These are phyloP conservation scores for Hemerocallis citrina DNA, from an alignment of 106 monocot genomes.

Conservation along the genomic window DNA sequence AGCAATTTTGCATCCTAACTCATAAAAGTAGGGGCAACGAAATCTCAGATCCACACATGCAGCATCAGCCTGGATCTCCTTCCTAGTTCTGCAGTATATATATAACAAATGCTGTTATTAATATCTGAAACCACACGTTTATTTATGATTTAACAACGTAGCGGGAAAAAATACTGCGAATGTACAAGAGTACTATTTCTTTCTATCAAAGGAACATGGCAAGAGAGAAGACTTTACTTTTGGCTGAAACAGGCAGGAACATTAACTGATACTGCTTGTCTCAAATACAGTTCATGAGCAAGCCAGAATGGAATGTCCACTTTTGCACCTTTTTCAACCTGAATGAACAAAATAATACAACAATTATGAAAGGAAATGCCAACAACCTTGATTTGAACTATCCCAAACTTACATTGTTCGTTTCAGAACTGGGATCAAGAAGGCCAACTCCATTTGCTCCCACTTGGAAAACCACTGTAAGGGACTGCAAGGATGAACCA, in stretches of 20 bases:
- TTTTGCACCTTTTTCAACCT: slow-evolving; percentile 87
- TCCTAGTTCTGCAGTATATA: slow-evolving; percentile 24
- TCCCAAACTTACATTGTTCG: slow-evolving; percentile 44
- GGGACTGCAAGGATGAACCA: slow-evolving; percentile 28
- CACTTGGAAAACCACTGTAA: slow-evolving; percentile 63
- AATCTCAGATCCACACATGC: slow-evolving; percentile 72
- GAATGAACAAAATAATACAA: slow-evolving; percentile 2
- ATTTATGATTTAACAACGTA: not conserved
- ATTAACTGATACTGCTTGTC: slow-evolving; percentile 33
- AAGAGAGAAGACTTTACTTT: slow-evolving; percentile 31
- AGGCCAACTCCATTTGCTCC: slow-evolving; percentile 74
- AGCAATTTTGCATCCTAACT: slow-evolving; percentile 71
- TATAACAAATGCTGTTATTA: not conserved
- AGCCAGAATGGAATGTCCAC: slow-evolving; percentile 94
- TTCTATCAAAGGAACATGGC: not conserved
- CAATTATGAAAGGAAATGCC: not conserved
- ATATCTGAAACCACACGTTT: not conserved
- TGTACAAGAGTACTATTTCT: not conserved
- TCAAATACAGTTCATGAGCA: slow-evolving; percentile 60
- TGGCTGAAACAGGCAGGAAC: slow-evolving; percentile 6
- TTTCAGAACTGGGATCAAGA: slow-evolving; percentile 83
- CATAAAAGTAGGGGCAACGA: slow-evolving; percentile 75
- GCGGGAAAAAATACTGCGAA: not conserved
- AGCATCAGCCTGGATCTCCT: slow-evolving; percentile 86
- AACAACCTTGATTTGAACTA: not conserved